phyloP scores from a whole-genome alignment of 2,329 filamentous ascomycete genomes.

The Sporothrix luriei region DNA sequence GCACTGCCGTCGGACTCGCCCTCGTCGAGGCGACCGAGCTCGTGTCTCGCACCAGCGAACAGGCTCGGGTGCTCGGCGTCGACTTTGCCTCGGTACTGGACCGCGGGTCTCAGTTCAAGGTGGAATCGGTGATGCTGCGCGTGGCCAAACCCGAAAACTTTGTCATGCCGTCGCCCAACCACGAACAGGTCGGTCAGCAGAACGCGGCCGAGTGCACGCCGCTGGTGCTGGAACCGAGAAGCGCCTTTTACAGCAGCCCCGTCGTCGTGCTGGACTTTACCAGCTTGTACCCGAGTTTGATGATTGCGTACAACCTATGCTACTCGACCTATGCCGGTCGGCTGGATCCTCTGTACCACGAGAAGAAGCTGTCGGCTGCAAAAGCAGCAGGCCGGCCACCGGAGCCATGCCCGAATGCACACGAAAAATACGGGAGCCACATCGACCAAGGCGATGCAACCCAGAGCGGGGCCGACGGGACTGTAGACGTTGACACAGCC shows the following conservation, averaged over 20 bases:
- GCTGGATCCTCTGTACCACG: constrained; percentile 48
- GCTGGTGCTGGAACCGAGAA: constrained; percentile 96
- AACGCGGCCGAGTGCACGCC: constrained; percentile 94
- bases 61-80: constrained; percentile 86
- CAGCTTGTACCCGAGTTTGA: constrained; percentile 92
- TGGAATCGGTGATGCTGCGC: constrained; percentile 97
- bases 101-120: constrained; percentile 95
- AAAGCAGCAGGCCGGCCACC: not conserved
- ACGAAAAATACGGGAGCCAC: not conserved
- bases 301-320: constrained; percentile 99
- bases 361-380: constrained; percentile 9
- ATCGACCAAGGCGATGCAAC: not conserved
- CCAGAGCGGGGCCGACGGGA: not conserved
- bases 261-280: constrained; percentile 93
- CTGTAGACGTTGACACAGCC: not conserved
- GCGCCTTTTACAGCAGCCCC: constrained; percentile 88
- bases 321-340: constrained; percentile 95
- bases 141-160: constrained; percentile 98
- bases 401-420: not conserved
- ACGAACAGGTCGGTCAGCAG: constrained; percentile 88
- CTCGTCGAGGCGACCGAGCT: constrained; percentile 90
- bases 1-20: constrained; percentile 81
- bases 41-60: constrained; percentile 85
- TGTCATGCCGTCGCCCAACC: constrained; percentile 82
- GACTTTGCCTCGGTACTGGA: constrained; percentile 98